These are phyloP conservation scores for Desmodesmus armatus DNA, from an alignment of 139 green algal species.

Conservation along the genomic window DNA sequence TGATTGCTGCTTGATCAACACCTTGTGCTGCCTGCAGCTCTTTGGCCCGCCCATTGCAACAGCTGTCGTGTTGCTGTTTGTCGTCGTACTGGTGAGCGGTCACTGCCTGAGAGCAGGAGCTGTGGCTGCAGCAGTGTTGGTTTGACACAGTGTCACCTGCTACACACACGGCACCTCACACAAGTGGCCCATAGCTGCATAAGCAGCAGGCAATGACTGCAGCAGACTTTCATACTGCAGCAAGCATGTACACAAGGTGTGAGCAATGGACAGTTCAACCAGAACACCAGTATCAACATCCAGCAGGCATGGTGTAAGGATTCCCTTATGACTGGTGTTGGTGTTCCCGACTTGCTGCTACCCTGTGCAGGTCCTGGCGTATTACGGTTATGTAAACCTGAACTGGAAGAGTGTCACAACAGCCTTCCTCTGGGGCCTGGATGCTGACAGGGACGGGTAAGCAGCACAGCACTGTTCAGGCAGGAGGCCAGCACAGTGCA, in stretches of 20 bases:
- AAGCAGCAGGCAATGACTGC: not conserved
- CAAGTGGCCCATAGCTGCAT: not conserved
- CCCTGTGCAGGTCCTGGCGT: constrained; percentile 30
- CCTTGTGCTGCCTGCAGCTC: constrained; percentile 1
- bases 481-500: too few relatives aligned
- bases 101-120: not conserved
- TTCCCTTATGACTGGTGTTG: not conserved
- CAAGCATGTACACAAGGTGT: not conserved
- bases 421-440: constrained; percentile 26
- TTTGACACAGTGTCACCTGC: not conserved
- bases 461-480: not conserved
- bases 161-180: not conserved
- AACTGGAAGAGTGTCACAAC: constrained; percentile 39
- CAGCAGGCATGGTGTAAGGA: not conserved
- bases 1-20: not conserved
- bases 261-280: not conserved
- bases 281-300: not conserved
- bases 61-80: constrained; percentile 21
- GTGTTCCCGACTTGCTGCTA: not conserved
- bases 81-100: constrained; percentile 39
- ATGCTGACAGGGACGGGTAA: constrained; percentile 37
- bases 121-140: not conserved
- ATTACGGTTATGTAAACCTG: constrained; percentile 45
- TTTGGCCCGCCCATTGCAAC: constrained; percentile 44
- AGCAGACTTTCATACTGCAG: not conserved